phyloP scores from a whole-genome alignment of 495 filamentous ascomycete genomes.

The Daldinia concentrica region DNA sequence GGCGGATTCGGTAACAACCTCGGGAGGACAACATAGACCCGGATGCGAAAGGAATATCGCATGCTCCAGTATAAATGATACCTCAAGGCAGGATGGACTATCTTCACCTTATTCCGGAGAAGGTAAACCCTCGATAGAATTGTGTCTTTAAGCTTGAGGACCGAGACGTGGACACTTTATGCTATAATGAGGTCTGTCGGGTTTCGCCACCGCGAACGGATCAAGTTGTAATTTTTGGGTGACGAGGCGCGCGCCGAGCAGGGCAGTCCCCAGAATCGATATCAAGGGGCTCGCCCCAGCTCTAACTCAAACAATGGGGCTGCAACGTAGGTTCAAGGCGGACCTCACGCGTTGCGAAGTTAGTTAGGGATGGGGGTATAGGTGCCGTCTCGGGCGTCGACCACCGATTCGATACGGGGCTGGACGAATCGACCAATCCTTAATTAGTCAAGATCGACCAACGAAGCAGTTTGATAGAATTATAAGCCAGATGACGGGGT shows the following conservation, averaged over 20 bases:
- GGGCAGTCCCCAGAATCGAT: constrained; percentile 30
- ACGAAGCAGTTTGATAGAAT: constrained; percentile 26
- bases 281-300: constrained; percentile 41
- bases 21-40: constrained; percentile 37
- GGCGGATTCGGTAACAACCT: constrained; percentile 41
- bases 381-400: constrained; percentile 41
- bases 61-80: constrained; percentile 38
- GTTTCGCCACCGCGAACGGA: constrained; percentile 33
- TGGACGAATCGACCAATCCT: constrained; percentile 36
- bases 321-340: constrained; percentile 41
- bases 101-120: constrained; percentile 33
- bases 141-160: constrained; percentile 14
- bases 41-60: constrained; percentile 40
- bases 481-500: constrained; percentile 31
- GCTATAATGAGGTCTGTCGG: constrained; percentile 20
- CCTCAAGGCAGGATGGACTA: constrained; percentile 35
- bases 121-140: constrained; percentile 23
- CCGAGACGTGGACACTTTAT: constrained; percentile 37
- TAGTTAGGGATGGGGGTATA: constrained; percentile 27
- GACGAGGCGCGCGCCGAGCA: constrained; percentile 36
- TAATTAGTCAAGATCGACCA: constrained; percentile 41
- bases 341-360: constrained; percentile 20
- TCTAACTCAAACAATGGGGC: constrained; percentile 41
- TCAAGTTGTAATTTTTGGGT: constrained; percentile 14
- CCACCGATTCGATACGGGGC: constrained; percentile 40